Evolutionary conservation across 306 rosid genomes (phyloP).

Genomic region (Prunus mira): DNA sequence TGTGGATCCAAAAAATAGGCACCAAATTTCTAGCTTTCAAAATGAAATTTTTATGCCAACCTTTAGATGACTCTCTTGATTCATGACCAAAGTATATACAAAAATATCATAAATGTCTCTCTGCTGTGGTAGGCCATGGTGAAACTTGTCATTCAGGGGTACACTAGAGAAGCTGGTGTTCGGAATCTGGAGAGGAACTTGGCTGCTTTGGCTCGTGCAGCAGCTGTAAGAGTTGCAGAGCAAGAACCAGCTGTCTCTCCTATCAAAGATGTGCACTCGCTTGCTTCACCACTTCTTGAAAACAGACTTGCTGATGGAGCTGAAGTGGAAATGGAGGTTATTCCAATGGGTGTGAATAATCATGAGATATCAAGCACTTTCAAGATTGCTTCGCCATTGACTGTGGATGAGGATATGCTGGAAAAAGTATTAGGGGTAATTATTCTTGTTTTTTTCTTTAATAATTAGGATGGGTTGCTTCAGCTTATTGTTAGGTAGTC

Average conservation of each 20-base stretch:
- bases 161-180: conserved; percentile 99
- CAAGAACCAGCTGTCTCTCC: conserved; percentile 67
- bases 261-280: conserved; percentile 68
- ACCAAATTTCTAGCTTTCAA: not conserved
- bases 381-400: conserved; percentile 61
- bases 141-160: conserved; percentile 76
- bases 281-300: conserved; percentile 73
- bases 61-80: not conserved
- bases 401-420: conserved; percentile 88
- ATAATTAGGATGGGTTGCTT: not conserved
- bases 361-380: conserved; percentile 68
- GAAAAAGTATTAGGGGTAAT: conserved; percentile 98
- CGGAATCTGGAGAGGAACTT: conserved; percentile 85
- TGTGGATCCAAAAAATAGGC: not conserved
- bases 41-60: not conserved
- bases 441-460: not conserved
- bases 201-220: conserved; percentile 96
- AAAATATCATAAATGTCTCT: not conserved
- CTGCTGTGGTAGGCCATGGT: conserved; percentile 67
- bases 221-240: conserved; percentile 92
- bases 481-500: no score
- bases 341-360: conserved; percentile 77
- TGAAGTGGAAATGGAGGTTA: conserved; percentile 98
- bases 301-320: conserved; percentile 80
- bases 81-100: not conserved